Conservation (phyloP, 2,329 filamentous ascomycete species). For the Pseudogymnoascus sp. region DNA sequence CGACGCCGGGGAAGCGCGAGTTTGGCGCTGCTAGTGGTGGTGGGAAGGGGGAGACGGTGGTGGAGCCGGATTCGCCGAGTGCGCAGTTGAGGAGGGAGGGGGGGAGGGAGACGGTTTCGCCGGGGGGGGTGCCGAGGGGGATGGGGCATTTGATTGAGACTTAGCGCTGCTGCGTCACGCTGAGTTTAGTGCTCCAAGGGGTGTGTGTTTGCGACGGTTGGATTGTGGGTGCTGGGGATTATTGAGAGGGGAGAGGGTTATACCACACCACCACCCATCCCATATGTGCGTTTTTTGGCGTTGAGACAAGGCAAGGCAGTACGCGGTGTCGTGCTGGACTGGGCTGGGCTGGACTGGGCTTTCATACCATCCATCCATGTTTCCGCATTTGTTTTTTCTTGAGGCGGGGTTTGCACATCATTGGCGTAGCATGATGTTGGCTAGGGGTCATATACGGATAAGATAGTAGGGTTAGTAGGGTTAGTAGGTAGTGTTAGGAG, state of each 20-base stretch:
- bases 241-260: not conserved
- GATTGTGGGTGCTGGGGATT: not conserved
- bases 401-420: not conserved
- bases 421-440: not conserved
- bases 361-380: not conserved
- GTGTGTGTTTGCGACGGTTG: too few relatives aligned
- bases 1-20: not conserved
- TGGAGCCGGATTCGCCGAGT: not conserved
- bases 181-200: too few relatives aligned
- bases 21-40: not conserved
- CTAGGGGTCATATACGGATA: not conserved
- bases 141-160: slow-evolving; percentile 10
- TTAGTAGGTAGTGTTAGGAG: too few relatives aligned
- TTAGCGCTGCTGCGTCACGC: not conserved
- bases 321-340: not conserved
- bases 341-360: not conserved
- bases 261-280: not conserved
- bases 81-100: slow-evolving; percentile 5
- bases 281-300: not conserved
- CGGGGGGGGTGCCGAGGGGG: not conserved
- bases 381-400: not conserved
- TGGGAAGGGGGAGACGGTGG: not conserved
- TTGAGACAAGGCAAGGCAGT: not conserved
- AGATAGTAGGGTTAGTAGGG: not conserved
- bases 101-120: slow-evolving; percentile 2